Evolutionary conservation across 192 early-diverging fungal genomes (phyloP), one percentile per base, ranked within the genome.

Genomic region (Dissophora globulifera): DNA sequence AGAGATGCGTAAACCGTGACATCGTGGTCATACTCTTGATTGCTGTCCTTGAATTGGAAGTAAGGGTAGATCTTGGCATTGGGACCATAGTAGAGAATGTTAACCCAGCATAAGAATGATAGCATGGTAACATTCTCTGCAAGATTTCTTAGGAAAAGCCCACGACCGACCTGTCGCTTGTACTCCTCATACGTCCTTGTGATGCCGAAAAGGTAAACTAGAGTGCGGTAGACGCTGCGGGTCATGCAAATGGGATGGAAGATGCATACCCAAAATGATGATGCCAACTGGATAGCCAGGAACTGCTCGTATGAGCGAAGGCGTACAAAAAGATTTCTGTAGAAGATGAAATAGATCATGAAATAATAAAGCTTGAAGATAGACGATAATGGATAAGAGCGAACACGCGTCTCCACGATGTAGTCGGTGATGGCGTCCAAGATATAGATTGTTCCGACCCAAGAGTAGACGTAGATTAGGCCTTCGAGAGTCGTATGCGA

Each of bases 271-370:
- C 91, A 90, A 40, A 93, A 82, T 2, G 88, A 90, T 17, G 87
- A 88, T 7, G 82, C 90, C 35, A 89, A 61, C 67, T 93, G 91
- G 47, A 93, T 79, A 19, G 84, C 61, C 20, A 89, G 65, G 40
- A 90, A 89, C 53, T 91, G 90, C 41, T 90, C 85, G 16, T 82
- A 82, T 3, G 87, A 86, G 56, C 90, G 87, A 35, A 93, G 75
- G 1, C 90, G 84, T 19, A 88, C 90, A 78, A 93, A 93, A 51
- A 93, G 62, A 55, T 90, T 93, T 48, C 91, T 84, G 74, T 93
- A 91, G 65, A 93, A 93, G 55, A 93, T 90, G 61, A 91, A 93
- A 64, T 93, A 93, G 22, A 90, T 89, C 85, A 91, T 90, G 67
- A 89, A 91, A 52, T 90, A 93, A 59, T 93, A 93, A 51, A 91